Percentiles rank a stretch among this genome's conserved stretches.
These are phyloP conservation scores for Phaeotremella fagi DNA, from an alignment of 768 basidiomycete species.

Conservation along the genomic window DNA sequence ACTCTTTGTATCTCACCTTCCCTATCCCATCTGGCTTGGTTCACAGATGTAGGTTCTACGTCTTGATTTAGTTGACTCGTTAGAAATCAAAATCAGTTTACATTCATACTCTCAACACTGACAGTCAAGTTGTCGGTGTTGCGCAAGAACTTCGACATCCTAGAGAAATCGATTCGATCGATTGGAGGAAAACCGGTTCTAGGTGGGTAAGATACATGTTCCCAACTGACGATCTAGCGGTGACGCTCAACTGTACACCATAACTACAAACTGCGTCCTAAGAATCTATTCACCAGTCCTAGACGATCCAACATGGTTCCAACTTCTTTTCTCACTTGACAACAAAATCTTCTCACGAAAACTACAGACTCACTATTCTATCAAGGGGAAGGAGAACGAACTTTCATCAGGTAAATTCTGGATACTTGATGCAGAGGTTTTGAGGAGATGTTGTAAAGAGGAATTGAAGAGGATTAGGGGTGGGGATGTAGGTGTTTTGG, in stretches of 20 bases:
- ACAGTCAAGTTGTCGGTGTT: slow-evolving; percentile 17
- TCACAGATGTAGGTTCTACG: slow-evolving; percentile 4
- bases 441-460: slow-evolving; percentile 52
- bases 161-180: slow-evolving; percentile 31
- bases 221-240: slow-evolving; percentile 10
- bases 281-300: slow-evolving; percentile 83
- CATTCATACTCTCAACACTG: slow-evolving; percentile 21
- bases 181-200: slow-evolving; percentile 31
- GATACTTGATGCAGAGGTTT: slow-evolving; percentile 40
- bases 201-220: not conserved
- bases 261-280: slow-evolving; percentile 73
- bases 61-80: not conserved
- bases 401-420: slow-evolving; percentile 47
- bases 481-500: not conserved
- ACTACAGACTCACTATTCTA: slow-evolving; percentile 8
- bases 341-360: slow-evolving; percentile 56
- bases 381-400: not conserved
- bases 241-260: slow-evolving; percentile 60
- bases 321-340: slow-evolving; percentile 76
- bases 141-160: slow-evolving; percentile 40
- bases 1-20: slow-evolving; percentile 18
- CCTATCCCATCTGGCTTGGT: slow-evolving; percentile 32
- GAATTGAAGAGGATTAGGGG: slow-evolving; percentile 6
- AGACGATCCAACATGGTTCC: slow-evolving; percentile 75
- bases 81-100: slow-evolving; percentile 21